These are phyloP conservation scores for Smittium culicis DNA, from an alignment of 371 early-diverging fungal species.

Conservation along the genomic window DNA sequence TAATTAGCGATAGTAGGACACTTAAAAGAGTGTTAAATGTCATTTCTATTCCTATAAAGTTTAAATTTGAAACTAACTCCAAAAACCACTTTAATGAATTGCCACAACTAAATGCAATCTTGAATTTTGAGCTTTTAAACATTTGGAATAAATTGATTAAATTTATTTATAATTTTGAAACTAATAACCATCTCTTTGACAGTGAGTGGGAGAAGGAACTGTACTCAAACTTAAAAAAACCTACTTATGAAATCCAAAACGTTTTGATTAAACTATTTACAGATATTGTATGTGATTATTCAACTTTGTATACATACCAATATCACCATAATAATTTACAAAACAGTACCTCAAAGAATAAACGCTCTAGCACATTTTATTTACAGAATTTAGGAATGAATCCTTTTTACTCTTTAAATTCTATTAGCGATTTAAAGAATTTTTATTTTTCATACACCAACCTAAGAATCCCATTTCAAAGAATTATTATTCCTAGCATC, in stretches of 20 bases:
- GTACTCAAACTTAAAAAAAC: neutral
- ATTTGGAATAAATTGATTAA: neutral
- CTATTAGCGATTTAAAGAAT: neutral
- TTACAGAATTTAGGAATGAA: neutral
- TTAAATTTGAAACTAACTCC: neutral
- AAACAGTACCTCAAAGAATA: neutral
- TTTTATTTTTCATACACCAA: neutral
- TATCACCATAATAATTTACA: neutral
- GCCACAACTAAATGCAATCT: neutral
- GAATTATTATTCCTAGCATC: neutral
- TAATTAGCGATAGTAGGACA: neutral
- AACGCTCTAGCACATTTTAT: neutral
- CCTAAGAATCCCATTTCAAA: neutral
- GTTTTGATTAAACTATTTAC: neutral
- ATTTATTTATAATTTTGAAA: neutral
- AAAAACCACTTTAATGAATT: neutral
- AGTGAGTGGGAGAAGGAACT: neutral
- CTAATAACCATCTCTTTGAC: neutral
- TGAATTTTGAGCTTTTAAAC: neutral
- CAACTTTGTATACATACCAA: neutral
- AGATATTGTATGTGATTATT: neutral
- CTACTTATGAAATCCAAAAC: neutral
- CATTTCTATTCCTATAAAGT: neutral
- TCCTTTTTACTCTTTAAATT: neutral
- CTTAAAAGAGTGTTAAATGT: conserved; percentile 1